A percentile compares a stretch with the other conserved stretches of the same genome.
These are phyloP conservation scores for Trichosporon sp. DNA, from an alignment of 1,284 basidiomycete genomes.

Conservation along the genomic window DNA sequence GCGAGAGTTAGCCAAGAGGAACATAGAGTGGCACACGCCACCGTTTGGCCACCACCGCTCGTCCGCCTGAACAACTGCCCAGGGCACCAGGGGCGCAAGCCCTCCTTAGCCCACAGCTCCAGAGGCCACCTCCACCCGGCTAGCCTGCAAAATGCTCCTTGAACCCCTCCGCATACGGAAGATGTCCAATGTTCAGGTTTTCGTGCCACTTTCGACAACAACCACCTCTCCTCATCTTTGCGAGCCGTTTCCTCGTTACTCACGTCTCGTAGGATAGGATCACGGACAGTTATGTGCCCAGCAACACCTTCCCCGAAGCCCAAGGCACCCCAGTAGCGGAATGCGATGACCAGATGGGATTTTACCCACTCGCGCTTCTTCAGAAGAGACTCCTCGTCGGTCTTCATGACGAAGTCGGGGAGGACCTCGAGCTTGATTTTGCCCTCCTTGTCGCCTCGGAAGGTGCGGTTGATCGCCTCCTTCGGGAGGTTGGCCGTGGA, in stretches of 20 bases:
- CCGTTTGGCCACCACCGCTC: too few species aligned
- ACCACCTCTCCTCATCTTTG: not conserved
- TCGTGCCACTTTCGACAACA: not conserved
- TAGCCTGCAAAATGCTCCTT: too few species aligned
- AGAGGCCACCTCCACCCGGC: not conserved
- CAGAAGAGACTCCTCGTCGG: conserved; percentile 39
- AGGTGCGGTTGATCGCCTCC: conserved; percentile 43
- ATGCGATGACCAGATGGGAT: conserved; percentile 57
- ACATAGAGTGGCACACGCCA: too few species aligned
- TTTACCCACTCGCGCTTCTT: conserved; percentile 50
- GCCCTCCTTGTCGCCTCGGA: conserved; percentile 45
- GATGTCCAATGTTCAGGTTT: too few species aligned
- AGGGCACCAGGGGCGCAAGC: too few species aligned
- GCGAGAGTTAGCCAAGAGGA: not conserved
- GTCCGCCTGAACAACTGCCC: too few species aligned
- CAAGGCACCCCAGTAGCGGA: conserved; percentile 58
- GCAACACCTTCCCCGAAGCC: conserved; percentile 67
- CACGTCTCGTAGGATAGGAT: conserved; percentile 50
- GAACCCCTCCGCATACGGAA: too few species aligned
- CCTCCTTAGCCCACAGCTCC: not conserved
- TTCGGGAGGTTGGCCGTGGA: conserved; percentile 32
- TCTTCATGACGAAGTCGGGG: conserved; percentile 40
- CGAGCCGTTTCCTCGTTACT: not conserved
- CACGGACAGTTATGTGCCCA: conserved; percentile 68
- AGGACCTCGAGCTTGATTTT: conserved; percentile 38